Evolutionary conservation across 495 filamentous ascomycete genomes (phyloP).

Genomic region (Aspergillus cavernicola): DNA sequence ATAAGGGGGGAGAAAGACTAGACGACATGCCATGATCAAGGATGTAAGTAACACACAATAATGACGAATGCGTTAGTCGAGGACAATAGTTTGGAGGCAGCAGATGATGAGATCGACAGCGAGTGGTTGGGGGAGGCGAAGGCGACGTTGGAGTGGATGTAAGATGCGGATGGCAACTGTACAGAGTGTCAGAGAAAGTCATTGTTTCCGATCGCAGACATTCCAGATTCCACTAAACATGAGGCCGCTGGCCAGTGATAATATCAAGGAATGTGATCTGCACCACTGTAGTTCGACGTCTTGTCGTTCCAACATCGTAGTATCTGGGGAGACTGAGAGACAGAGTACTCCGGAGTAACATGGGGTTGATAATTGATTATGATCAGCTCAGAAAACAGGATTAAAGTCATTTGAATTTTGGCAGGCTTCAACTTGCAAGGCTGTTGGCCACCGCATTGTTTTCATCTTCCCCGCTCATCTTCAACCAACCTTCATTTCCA

Average conservation of each 20-base stretch:
- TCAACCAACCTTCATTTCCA: background rate
- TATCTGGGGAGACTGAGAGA: no score
- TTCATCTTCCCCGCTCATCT: background rate
- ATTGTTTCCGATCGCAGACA: slow-evolving; percentile 18
- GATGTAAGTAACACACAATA: slow-evolving; percentile 22
- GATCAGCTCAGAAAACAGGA: no score
- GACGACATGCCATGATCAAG: slow-evolving; percentile 12
- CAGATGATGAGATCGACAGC: slow-evolving; percentile 18
- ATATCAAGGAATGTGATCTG: no score
- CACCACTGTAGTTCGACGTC: no score
- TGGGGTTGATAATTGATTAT: no score
- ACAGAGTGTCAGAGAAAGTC: slow-evolving; percentile 6
- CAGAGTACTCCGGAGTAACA: no score
- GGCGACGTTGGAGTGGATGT: slow-evolving; percentile 10
- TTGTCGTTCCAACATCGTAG: no score
- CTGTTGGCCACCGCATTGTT: no score
- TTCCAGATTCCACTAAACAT: slow-evolving; percentile 10
- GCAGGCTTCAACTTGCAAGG: no score
- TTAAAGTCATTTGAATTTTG: no score
- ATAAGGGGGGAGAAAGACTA: slow-evolving; percentile 16
- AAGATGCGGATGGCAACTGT: slow-evolving; percentile 13
- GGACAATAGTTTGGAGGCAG: slow-evolving; percentile 7
- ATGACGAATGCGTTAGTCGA: slow-evolving; percentile 26
- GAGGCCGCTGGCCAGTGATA: background rate
- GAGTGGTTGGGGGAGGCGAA: background rate